A percentile compares a stretch with the other conserved stretches of the same genome.
Conservation (phyloP, 148 eudicot genomes). For the Rhododendron simsii region DNA sequence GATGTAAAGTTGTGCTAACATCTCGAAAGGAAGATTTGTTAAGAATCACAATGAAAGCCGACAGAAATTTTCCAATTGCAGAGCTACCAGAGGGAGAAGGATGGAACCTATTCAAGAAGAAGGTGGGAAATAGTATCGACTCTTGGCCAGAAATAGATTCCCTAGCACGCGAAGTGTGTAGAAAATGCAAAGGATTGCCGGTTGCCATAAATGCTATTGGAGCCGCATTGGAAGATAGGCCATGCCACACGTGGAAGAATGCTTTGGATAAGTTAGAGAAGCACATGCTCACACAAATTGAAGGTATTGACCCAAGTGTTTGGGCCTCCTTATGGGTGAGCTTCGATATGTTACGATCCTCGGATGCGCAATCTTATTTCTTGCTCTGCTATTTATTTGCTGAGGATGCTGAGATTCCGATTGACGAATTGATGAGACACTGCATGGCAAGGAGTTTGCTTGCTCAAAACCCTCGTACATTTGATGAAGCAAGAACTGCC, state of each 20-base stretch:
- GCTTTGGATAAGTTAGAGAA: background rate
- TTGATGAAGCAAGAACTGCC: no score
- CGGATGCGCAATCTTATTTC: constrained; percentile 2
- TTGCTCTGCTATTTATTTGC: constrained; percentile 15
- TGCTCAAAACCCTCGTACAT: no score
- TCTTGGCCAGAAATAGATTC: background rate
- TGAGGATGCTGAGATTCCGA: constrained; percentile 5
- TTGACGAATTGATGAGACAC: constrained; percentile 2
- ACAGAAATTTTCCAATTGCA: background rate
- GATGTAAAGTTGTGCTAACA: no score
- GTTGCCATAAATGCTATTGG: constrained; percentile 14
- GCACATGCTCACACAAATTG: background rate
- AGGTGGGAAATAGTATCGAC: background rate
- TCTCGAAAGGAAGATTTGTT: background rate
- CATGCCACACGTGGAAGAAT: background rate
- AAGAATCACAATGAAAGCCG: background rate
- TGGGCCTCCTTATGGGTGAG: constrained; percentile 3
- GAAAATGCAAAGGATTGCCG: constrained; percentile 17
- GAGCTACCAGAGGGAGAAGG: background rate
- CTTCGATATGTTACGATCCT: background rate
- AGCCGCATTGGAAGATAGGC: background rate
- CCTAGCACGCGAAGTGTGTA: background rate
- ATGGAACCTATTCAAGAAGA: background rate
- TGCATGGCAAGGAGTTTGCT: background rate
- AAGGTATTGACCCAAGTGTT: background rate